Percentiles rank a stretch among this genome's conserved stretches.
These are phyloP conservation scores for Arbutus unedo DNA, from an alignment of 148 eudicot species.

Conservation along the genomic window DNA sequence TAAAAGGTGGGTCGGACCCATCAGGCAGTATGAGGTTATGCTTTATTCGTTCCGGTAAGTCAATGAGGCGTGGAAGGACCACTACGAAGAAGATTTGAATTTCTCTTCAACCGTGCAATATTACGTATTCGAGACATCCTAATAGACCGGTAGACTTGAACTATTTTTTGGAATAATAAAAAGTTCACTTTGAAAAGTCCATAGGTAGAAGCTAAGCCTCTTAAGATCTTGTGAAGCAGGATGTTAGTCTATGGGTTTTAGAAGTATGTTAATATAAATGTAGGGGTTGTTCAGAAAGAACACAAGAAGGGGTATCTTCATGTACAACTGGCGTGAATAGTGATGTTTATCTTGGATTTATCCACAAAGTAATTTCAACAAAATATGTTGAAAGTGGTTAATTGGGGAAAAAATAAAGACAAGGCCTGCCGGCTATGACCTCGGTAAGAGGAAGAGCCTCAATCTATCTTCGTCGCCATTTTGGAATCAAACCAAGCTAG, in stretches of 20 bases:
- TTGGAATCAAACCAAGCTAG: not conserved
- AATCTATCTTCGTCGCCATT: no score
- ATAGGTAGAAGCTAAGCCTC: not conserved
- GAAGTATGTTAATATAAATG: not conserved
- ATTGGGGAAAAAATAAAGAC: not conserved
- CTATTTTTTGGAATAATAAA: not conserved
- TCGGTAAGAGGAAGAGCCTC: no score
- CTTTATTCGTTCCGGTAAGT: not conserved
- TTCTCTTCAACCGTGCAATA: no score
- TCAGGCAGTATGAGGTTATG: not conserved
- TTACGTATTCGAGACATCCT: no score
- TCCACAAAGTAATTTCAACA: not conserved
- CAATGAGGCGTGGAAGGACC: no score
- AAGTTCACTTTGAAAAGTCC: not conserved
- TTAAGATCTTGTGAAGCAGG: conserved; percentile 1
- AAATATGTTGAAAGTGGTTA: not conserved
- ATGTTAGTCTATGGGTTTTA: not conserved
- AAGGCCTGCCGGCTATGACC: no score
- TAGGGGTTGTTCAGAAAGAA: not conserved
- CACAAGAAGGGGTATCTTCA: not conserved
- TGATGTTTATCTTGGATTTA: not conserved
- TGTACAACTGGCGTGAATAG: not conserved
- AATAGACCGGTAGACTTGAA: not conserved
- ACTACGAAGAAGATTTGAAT: no score
- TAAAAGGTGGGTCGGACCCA: not conserved